Percentiles rank a stretch among this genome's conserved stretches.
Conservation (phyloP, 306 rosid species). For the Dalbergia cochinchinensis region DNA sequence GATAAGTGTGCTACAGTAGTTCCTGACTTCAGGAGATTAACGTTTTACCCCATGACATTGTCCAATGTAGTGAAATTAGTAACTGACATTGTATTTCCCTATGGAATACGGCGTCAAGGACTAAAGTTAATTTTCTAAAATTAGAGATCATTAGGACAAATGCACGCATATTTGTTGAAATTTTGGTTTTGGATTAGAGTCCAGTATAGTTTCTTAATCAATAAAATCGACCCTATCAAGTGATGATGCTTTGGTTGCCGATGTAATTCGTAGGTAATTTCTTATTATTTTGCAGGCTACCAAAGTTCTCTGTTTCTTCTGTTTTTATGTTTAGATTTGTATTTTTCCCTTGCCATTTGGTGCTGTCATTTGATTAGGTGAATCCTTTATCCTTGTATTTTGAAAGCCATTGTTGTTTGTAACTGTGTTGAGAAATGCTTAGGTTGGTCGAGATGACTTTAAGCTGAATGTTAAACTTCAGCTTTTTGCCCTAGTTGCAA, state of each 20-base stretch:
- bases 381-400: slow-evolving; percentile 18
- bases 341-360: slow-evolving; percentile 20
- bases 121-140: too few relatives aligned
- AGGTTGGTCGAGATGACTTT: slow-evolving; percentile 91
- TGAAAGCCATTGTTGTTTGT: slow-evolving; percentile 11
- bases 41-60: too few relatives aligned
- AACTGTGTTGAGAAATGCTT: slow-evolving; percentile 43
- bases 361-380: slow-evolving; percentile 25
- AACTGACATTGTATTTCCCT: too few relatives aligned
- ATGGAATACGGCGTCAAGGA: too few relatives aligned
- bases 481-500: slow-evolving; percentile 84
- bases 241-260: too few relatives aligned
- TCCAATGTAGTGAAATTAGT: too few relatives aligned
- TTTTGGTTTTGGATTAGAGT: not conserved
- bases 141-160: too few relatives aligned
- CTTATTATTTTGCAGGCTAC: slow-evolving; percentile 7
- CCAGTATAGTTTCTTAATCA: not conserved
- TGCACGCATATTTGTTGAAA: not conserved
- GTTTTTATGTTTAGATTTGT: slow-evolving; percentile 5
- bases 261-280: not conserved
- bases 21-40: too few relatives aligned
- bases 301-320: slow-evolving; percentile 11
- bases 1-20: too few relatives aligned
- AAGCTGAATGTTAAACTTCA: slow-evolving; percentile 90
- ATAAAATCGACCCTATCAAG: not conserved